Percentiles rank a stretch among this genome's conserved stretches.
phyloP scores from a whole-genome alignment of 1,284 basidiomycete species.

The Ustilago curta region DNA sequence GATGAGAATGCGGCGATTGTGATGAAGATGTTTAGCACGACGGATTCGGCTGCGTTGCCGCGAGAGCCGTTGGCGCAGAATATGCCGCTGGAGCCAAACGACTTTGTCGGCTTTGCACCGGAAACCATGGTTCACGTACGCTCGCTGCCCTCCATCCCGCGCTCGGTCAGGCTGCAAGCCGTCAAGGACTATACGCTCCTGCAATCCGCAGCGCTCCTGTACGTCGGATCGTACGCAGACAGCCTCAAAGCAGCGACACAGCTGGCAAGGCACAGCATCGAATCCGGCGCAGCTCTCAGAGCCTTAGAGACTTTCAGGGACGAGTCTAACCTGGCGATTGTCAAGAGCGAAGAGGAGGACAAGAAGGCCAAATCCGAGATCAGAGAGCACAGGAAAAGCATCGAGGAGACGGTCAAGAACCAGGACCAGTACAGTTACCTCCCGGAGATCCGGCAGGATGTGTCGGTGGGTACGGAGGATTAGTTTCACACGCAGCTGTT shows the following conservation, averaged over 20 bases:
- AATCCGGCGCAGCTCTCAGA: constrained; percentile 42
- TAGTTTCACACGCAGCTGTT: background rate
- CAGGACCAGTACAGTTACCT: constrained; percentile 56
- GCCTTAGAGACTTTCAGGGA: constrained; percentile 50
- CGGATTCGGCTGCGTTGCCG: constrained; percentile 8
- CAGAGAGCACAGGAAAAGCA: constrained; percentile 35
- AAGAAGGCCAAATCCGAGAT: constrained; percentile 17
- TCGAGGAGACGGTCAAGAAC: constrained; percentile 33
- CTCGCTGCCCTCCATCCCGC: constrained; percentile 52
- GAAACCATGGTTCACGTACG: constrained; percentile 34
- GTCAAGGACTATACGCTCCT: constrained; percentile 64
- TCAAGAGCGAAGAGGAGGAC: constrained; percentile 21
- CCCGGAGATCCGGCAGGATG: constrained; percentile 52
- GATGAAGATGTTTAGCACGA: constrained; percentile 51
- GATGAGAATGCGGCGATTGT: constrained; percentile 65
- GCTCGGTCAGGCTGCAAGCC: constrained; percentile 51
- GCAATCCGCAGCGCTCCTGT: constrained; percentile 64
- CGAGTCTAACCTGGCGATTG: constrained; percentile 40
- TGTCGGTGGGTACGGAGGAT: constrained; percentile 51
- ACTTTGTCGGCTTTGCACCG: constrained; percentile 27
- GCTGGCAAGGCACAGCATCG: constrained; percentile 43
- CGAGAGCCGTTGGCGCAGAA: constrained; percentile 12
- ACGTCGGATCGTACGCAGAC: constrained; percentile 55
- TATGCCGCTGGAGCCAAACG: constrained; percentile 25
- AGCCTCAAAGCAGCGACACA: constrained; percentile 20